phyloP scores from a whole-genome alignment of 371 early-diverging fungal species.

The Apophysomyces variabilis region DNA sequence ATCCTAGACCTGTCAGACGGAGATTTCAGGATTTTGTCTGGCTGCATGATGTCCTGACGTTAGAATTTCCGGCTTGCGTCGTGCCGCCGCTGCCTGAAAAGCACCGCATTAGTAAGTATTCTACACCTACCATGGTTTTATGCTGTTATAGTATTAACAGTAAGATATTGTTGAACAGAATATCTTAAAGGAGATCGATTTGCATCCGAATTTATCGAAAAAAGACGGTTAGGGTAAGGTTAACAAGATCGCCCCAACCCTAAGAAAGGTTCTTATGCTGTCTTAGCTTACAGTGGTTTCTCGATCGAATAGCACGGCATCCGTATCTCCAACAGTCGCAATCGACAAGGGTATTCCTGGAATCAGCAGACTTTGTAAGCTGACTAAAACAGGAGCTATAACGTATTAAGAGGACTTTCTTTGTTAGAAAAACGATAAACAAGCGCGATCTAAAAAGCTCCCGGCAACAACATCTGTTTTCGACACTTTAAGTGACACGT shows the following conservation, averaged over 20 bases:
- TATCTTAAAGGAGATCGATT: constrained; percentile 96
- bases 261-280: background rate
- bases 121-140: background rate
- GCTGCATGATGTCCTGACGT: constrained; percentile 67
- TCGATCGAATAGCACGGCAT: constrained; percentile 82
- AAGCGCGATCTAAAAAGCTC: constrained; percentile 29
- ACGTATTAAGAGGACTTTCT: background rate
- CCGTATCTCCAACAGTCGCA: constrained; percentile 80
- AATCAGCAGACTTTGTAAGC: constrained; percentile 75
- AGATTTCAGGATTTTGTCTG: constrained; percentile 87
- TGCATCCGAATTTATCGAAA: constrained; percentile 86
- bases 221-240: constrained; percentile 59
- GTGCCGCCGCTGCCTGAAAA: constrained; percentile 88
- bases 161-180: constrained; percentile 50
- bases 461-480: constrained; percentile 39
- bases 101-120: constrained; percentile 76
- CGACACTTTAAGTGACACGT: constrained; percentile 64
- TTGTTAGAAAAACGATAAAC: constrained; percentile 46
- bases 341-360: constrained; percentile 76
- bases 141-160: background rate
- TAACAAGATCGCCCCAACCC: background rate
- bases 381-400: background rate
- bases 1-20: constrained; percentile 57
- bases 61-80: constrained; percentile 71
- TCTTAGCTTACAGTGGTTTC: constrained; percentile 75